phyloP scores from a whole-genome alignment of 345 rosid genomes.

The Sonneratia caseolaris region DNA sequence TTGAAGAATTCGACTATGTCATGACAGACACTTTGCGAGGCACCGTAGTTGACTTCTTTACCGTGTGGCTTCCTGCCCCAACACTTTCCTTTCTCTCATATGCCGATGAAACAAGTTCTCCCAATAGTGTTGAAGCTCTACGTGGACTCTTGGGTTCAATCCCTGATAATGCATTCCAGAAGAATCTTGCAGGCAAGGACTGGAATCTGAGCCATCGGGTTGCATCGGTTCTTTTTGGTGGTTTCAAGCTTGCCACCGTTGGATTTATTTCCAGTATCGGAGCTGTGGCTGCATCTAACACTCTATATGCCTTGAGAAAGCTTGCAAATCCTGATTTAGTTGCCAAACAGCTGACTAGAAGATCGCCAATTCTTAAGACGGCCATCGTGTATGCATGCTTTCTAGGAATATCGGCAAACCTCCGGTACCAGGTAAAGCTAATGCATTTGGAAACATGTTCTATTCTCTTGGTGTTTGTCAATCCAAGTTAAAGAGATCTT shows the following conservation, averaged over 20 bases:
- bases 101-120: slow-evolving; percentile 36
- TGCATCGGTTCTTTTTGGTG: slow-evolving; percentile 78
- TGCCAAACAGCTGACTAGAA: slow-evolving; percentile 35
- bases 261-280: slow-evolving; percentile 82
- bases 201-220: slow-evolving; percentile 71
- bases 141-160: slow-evolving; percentile 74
- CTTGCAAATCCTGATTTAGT: slow-evolving; percentile 42
- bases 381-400: slow-evolving; percentile 62
- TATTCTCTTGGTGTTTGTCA: not conserved
- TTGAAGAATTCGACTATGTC: slow-evolving; percentile 88
- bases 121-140: slow-evolving; percentile 50
- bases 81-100: slow-evolving; percentile 73
- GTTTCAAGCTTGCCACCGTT: slow-evolving; percentile 72
- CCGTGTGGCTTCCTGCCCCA: slow-evolving; percentile 95
- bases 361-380: slow-evolving; percentile 81
- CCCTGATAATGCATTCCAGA: slow-evolving; percentile 94
- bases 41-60: slow-evolving; percentile 73
- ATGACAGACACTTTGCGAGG: slow-evolving; percentile 82
- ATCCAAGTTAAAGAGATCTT: not conserved
- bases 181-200: slow-evolving; percentile 67
- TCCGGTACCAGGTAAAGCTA: slow-evolving; percentile 70
- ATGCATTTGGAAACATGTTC: not conserved
- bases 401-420: slow-evolving; percentile 84
- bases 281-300: slow-evolving; percentile 74
- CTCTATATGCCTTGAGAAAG: slow-evolving; percentile 42